phyloP scores from a whole-genome alignment of 495 filamentous ascomycete genomes.

The Neurospora sp. region DNA sequence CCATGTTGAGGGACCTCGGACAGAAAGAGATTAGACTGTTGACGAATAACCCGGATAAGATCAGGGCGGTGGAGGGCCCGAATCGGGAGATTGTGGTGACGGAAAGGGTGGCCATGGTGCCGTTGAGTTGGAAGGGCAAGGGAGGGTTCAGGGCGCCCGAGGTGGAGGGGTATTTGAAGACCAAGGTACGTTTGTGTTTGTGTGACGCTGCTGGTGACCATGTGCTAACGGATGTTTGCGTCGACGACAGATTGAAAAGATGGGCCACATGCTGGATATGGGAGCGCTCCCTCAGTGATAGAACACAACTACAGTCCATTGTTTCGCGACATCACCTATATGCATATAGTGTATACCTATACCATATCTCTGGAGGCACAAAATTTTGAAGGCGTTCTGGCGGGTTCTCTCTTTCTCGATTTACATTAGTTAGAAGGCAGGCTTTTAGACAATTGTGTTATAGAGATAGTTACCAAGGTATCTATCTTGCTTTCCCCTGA shows the following conservation, averaged over 20 bases:
- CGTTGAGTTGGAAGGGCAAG: conserved; percentile 83
- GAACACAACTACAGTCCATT: background rate
- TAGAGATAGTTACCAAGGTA: background rate
- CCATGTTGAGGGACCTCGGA: conserved; percentile 82
- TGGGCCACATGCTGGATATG: conserved; percentile 31
- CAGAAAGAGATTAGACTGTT: conserved; percentile 67
- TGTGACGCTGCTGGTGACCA: conserved; percentile 5
- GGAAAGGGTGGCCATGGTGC: conserved; percentile 90
- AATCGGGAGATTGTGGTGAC: conserved; percentile 78
- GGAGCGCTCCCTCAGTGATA: conserved; percentile 10
- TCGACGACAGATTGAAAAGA: conserved; percentile 31
- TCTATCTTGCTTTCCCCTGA: too few species aligned
- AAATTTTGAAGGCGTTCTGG: background rate
- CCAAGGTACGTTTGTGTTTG: conserved; percentile 58
- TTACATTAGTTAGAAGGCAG: background rate
- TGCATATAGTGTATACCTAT: background rate
- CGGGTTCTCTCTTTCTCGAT: background rate
- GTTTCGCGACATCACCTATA: background rate
- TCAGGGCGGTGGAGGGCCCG: conserved; percentile 85
- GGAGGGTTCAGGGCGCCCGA: conserved; percentile 77
- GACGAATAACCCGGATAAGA: conserved; percentile 98
- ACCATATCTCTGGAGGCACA: background rate
- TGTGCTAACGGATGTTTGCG: conserved; percentile 1
- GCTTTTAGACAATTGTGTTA: background rate
- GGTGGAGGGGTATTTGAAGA: conserved; percentile 84